Evolutionary conservation across 2,329 filamentous ascomycete species (phyloP), one percentile per base, ranked within the genome.

Genomic region (Paecilomyces sp.): DNA sequence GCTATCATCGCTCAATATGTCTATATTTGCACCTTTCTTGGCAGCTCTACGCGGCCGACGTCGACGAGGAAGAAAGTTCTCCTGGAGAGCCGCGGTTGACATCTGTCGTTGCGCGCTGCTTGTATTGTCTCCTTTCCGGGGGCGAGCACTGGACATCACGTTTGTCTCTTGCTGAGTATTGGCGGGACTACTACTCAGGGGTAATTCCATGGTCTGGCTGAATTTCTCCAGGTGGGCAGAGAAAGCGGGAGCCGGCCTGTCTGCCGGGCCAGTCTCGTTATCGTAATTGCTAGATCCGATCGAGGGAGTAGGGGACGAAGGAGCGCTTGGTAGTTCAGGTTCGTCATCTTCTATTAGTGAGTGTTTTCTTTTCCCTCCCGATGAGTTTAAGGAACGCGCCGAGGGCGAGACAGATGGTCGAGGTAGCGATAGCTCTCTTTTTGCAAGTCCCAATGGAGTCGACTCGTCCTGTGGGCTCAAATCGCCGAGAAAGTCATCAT

Each of bases 401-500:
- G 67, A 65, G 7, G 68, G 66, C 30, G 69, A 68, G 7, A 64
- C 63, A 11, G 60, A 60, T 22, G 60, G 65, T 41, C 62, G 62
- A 12, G 64, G 52, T 5, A 70, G 57, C n/a, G 73, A 64, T 31
- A 70, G 69, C 58, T 73, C 73, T 8, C 70, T 67, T 57, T 68
- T 71, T 13, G 72, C 58, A 31, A 73, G 60, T 61, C 76, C 73
- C 51, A 79, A 62, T 2, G 77, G 77, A 7, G 77, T 79, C 18
- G 77, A 79, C 61, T 79, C 76, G 64, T 79, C 77, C 58, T 78
- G 70, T 0, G 77, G 76, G 52, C 72, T 74, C 55, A 79, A 69
- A 8, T 72, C 74, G 31, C 75, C 76, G 18, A 79, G 69, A 60
- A 78, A 77, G 60, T 77, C 75, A 53, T 77, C 74, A 55, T 77